phyloP scores from a whole-genome alignment of 2,329 filamentous ascomycete genomes.

The Verticillium zaregamsianum region DNA sequence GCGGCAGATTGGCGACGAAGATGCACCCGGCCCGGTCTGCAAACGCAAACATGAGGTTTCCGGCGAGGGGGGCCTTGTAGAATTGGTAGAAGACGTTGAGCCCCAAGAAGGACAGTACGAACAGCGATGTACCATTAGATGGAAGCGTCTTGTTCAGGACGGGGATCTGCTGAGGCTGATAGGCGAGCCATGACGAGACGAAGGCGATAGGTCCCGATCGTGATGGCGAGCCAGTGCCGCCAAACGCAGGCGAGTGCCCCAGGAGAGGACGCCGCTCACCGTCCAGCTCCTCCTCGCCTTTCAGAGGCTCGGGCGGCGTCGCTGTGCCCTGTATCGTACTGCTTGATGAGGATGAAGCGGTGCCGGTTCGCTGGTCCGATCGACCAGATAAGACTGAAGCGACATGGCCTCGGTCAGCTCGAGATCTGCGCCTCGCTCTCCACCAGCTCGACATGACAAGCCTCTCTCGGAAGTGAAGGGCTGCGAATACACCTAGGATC shows the following conservation, averaged over 20 bases:
- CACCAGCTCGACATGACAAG: slow-evolving; percentile 18
- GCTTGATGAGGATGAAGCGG: slow-evolving; percentile 26
- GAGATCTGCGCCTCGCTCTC: slow-evolving; percentile 5
- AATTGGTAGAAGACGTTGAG: slow-evolving; percentile 57
- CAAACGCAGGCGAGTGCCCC: background rate
- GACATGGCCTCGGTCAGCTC: background rate
- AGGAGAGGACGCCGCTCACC: slow-evolving; percentile 31
- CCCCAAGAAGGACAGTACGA: slow-evolving; percentile 44
- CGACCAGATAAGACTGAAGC: background rate
- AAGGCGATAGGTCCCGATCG: background rate
- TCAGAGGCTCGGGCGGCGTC: slow-evolving; percentile 17
- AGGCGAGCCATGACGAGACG: slow-evolving; percentile 34
- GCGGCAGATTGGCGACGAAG: slow-evolving; percentile 42
- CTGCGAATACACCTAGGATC: slow-evolving; percentile 21
- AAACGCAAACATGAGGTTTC: slow-evolving; percentile 51
- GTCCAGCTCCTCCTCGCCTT: slow-evolving; percentile 21
- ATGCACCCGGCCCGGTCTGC: slow-evolving; percentile 53
- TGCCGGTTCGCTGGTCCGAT: background rate
- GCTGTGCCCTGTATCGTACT: slow-evolving; percentile 23
- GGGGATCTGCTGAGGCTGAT: slow-evolving; percentile 54
- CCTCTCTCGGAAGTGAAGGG: slow-evolving; percentile 20
- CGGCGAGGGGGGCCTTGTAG: slow-evolving; percentile 42
- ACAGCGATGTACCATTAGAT: slow-evolving; percentile 50
- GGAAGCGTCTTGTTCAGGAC: slow-evolving; percentile 54
- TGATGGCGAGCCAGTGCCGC: background rate